Percentiles rank a stretch among this genome's conserved stretches.
These are phyloP conservation scores for Chaetothyriales sp. DNA, from an alignment of 2,329 filamentous ascomycete genomes.

Conservation along the genomic window DNA sequence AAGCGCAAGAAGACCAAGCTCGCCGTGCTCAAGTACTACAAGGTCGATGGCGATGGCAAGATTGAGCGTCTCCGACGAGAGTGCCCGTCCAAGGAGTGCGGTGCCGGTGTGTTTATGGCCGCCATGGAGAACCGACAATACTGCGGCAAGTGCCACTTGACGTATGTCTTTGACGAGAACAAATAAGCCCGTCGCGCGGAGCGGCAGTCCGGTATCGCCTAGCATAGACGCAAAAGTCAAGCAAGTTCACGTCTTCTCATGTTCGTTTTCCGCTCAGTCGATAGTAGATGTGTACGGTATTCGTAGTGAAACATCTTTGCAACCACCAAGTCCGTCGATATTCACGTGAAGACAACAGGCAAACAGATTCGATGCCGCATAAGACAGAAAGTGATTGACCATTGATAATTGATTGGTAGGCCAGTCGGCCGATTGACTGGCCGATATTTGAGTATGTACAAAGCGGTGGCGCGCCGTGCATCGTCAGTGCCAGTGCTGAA, in stretches of 20 bases:
- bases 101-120: slow-evolving; percentile 99
- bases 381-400: neutral
- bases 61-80: slow-evolving; percentile 98
- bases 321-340: too few relatives aligned
- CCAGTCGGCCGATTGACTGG: neutral
- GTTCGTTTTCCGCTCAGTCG: neutral
- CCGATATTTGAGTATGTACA: neutral
- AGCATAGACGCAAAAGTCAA: too few relatives aligned
- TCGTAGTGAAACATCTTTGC: too few relatives aligned
- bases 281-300: too few relatives aligned
- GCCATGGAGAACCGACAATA: slow-evolving; percentile 99
- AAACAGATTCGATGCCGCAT: too few relatives aligned
- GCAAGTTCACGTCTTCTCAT: neutral
- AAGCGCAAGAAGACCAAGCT: slow-evolving; percentile 99
- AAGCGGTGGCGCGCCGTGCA: neutral
- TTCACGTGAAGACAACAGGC: too few relatives aligned
- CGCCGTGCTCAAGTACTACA: slow-evolving; percentile 99
- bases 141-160: slow-evolving; percentile 49
- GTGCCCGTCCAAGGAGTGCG: slow-evolving; percentile 91
- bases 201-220: too few relatives aligned
- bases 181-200: slow-evolving; percentile 5
- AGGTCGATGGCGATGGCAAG: slow-evolving; percentile 99
- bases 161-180: slow-evolving; percentile 19
- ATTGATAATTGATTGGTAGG: neutral
- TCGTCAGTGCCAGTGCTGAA: neutral